phyloP scores from a whole-genome alignment of 768 basidiomycete genomes.

The Astraeus odoratus region DNA sequence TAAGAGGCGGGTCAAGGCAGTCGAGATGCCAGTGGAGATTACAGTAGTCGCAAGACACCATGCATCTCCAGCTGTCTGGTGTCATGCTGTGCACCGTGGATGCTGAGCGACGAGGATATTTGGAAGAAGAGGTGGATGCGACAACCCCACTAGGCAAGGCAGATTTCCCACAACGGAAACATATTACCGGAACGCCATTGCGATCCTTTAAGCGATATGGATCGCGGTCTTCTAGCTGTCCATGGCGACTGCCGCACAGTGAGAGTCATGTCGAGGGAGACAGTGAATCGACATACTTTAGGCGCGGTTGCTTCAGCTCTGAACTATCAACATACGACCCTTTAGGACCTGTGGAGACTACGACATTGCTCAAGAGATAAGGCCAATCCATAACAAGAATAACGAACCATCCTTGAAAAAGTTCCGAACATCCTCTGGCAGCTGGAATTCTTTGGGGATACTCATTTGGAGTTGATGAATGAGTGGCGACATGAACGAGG shows the following conservation, averaged over 20 bases:
- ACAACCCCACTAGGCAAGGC: slow-evolving; percentile 54
- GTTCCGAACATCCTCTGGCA: slow-evolving; percentile 76
- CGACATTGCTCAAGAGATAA: slow-evolving; percentile 12
- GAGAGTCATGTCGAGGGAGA: slow-evolving; percentile 1
- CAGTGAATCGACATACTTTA: slow-evolving; percentile 56
- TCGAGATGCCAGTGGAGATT: slow-evolving; percentile 94
- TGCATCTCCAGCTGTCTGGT: slow-evolving; percentile 59
- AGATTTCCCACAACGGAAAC: slow-evolving; percentile 84
- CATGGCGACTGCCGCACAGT: slow-evolving; percentile 55
- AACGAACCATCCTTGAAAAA: slow-evolving; percentile 83
- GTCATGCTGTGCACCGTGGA: slow-evolving; percentile 30
- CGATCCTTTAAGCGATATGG: slow-evolving; percentile 80
- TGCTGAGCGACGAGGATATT: slow-evolving; percentile 47
- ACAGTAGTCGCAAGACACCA: slow-evolving; percentile 95
- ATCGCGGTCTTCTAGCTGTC: slow-evolving; percentile 88
- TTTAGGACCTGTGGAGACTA: slow-evolving; percentile 73
- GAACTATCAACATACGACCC: slow-evolving; percentile 82
- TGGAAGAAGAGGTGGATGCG: slow-evolving; percentile 46
- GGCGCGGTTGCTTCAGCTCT: slow-evolving; percentile 65
- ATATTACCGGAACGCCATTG: slow-evolving; percentile 77
- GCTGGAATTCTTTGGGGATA: slow-evolving; percentile 76
- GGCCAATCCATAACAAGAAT: slow-evolving; percentile 5
- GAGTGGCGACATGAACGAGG: slow-evolving; percentile 64
- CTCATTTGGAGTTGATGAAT: slow-evolving; percentile 59
- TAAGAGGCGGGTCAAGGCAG: slow-evolving; percentile 87